Base-by-base conservation (phyloP, 139 green algal species). In the Closterium sp. region DNA sequence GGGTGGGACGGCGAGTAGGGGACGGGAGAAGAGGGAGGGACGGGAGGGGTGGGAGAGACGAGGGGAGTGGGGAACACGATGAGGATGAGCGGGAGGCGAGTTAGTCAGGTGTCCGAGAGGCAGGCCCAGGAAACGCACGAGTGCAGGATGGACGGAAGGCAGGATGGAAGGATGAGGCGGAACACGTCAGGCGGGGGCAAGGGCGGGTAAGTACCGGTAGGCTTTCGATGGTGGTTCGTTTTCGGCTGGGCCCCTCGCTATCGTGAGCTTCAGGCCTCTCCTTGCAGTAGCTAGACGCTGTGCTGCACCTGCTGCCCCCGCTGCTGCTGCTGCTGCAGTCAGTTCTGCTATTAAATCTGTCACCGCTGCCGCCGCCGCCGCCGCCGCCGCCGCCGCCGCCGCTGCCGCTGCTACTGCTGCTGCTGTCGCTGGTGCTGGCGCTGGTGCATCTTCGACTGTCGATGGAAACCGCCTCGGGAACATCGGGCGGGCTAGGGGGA, bases 191-290 rank as follows among this genome's bases (percentile, higher is more conserved):
- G 0, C 3, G 38, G 38, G 38, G 1, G 38, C 4, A 9, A n/a
- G 38, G 38, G 38, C 38, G 9, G 19, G 38, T 19, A 10, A 16
- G 55, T 76, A 76, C 55, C 55, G 83, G 83, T 33, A 86, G 30
- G 83, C 83, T 86, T 32, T 86, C 83, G 83, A 86, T 86, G 30
- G 83, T 86, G 30, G 83, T 86, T 32, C 83, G 83, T 86, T 86
- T 86, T 23, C 30, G 21, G 55, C 55, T 76, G 55, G 55, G 55
- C 12, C 55, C 55, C 55, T 76, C 55, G 55, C 55, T 76, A 76
- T 76, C 55, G 55, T 76, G 55, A 3, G 55, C 16, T 76, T 76
- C 55, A 28, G 55, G 55, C 12, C 12, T 76, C 83, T 21, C 7
- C 83, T 32, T 9, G 83, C 30, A 28, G 31, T 86, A 86, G 30